Evolutionary conservation across 2,329 filamentous ascomycete genomes (phyloP).

Genomic region (Beauveria varroae): DNA sequence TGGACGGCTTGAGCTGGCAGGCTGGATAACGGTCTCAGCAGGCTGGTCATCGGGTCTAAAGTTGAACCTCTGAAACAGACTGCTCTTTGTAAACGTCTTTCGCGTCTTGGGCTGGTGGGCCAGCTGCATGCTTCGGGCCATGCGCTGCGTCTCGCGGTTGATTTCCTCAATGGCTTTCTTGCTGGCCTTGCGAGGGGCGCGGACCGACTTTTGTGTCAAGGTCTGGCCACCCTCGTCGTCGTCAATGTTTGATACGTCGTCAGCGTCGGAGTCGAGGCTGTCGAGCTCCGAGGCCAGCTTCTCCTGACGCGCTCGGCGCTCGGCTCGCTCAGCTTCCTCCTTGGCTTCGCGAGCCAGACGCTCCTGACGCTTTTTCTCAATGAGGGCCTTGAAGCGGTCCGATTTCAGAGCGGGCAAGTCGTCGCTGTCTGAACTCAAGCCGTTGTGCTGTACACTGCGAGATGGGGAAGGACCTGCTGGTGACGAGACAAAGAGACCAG

Average conservation of each 20-base stretch:
- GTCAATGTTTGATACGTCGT: slow-evolving; percentile 43
- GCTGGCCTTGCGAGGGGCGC: slow-evolving; percentile 76
- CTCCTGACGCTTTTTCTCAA: slow-evolving; percentile 67
- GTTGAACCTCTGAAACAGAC: slow-evolving; percentile 79
- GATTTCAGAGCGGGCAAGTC: slow-evolving; percentile 42
- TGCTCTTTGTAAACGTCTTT: slow-evolving; percentile 81
- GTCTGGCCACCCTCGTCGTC: slow-evolving; percentile 57
- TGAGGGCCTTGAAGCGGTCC: slow-evolving; percentile 61
- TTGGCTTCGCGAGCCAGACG: slow-evolving; percentile 59
- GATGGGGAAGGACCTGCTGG: slow-evolving; percentile 31
- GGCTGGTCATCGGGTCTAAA: slow-evolving; percentile 44
- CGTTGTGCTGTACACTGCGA: slow-evolving; percentile 20
- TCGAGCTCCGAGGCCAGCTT: slow-evolving; percentile 29
- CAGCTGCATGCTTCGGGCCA: slow-evolving; percentile 84
- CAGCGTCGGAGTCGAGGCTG: slow-evolving; percentile 28
- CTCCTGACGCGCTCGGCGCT: slow-evolving; percentile 30
- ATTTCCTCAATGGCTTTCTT: slow-evolving; percentile 95
- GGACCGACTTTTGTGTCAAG: slow-evolving; percentile 54
- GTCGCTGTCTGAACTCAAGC: slow-evolving; percentile 36
- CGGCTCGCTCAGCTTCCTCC: slow-evolving; percentile 40
- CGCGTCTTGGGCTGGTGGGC: slow-evolving; percentile 83
- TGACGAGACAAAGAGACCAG: slow-evolving; percentile 51
- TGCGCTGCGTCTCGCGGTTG: slow-evolving; percentile 85
- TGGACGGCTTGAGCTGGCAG: slow-evolving; percentile 49
- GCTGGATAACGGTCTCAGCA: slow-evolving; percentile 23